Percentiles rank a stretch among this genome's conserved stretches.
Conservation (phyloP, 1,284 basidiomycete genomes). For the Cryptococcus amylolentus region DNA sequence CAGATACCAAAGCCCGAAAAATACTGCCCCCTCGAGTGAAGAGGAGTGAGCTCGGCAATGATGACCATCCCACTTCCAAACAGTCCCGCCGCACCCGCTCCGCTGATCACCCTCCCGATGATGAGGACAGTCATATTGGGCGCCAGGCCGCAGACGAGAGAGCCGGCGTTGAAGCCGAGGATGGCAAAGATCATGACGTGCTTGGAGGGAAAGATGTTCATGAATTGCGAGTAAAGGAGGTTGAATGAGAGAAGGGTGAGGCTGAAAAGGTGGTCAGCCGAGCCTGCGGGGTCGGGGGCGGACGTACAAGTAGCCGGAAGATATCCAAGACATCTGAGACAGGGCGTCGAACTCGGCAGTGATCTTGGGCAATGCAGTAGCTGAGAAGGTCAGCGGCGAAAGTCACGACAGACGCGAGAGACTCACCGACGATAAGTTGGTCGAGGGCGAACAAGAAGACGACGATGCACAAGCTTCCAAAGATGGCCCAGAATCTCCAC, state of each 20-base stretch:
- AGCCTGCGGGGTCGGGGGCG: background rate
- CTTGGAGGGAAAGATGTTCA: slow-evolving; percentile 49
- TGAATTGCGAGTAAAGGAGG: slow-evolving; percentile 48
- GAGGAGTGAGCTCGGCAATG: slow-evolving; percentile 38
- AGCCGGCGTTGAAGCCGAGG: slow-evolving; percentile 54
- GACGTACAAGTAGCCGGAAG: slow-evolving; percentile 40
- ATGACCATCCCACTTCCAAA: slow-evolving; percentile 50
- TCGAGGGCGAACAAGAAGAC: slow-evolving; percentile 42
- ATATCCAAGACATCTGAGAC: slow-evolving; percentile 50
- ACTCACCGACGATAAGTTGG: too few species aligned
- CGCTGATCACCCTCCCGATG: slow-evolving; percentile 54
- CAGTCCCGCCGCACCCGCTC: slow-evolving; percentile 55
- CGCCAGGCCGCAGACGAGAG: slow-evolving; percentile 55
- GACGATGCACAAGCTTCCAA: slow-evolving; percentile 33
- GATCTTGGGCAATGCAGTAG: slow-evolving; percentile 49
- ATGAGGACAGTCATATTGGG: slow-evolving; percentile 52
- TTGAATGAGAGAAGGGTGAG: slow-evolving; percentile 49
- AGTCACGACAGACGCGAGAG: background rate
- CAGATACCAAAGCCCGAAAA: slow-evolving; percentile 35
- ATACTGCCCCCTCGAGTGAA: slow-evolving; percentile 41
- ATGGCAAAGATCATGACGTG: slow-evolving; percentile 51
- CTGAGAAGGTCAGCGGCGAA: slow-evolving; percentile 30
- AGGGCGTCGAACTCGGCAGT: slow-evolving; percentile 50
- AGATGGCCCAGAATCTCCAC: slow-evolving; percentile 36
- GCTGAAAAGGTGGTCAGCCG: slow-evolving; percentile 18